These are phyloP conservation scores for Lachancea sp. DNA, from an alignment of 805 yeast genomes.

Conservation along the genomic window DNA sequence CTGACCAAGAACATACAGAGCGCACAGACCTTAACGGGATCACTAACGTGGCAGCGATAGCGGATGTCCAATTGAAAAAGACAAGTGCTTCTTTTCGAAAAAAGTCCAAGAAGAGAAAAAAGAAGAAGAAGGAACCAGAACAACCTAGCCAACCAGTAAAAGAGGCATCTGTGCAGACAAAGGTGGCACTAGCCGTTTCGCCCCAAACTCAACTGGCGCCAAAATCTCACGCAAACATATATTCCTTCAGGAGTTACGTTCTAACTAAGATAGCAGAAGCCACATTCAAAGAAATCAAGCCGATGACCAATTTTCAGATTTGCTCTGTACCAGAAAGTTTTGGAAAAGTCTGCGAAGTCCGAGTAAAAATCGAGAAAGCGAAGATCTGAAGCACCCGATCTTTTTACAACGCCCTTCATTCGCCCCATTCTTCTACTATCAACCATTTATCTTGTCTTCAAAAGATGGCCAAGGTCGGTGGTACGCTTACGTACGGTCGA, in stretches of 20 bases:
- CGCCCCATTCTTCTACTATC: not conserved
- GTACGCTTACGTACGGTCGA: not conserved
- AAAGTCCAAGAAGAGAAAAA: too few relatives aligned
- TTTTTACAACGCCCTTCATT: not conserved
- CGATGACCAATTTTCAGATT: not conserved
- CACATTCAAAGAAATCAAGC: not conserved
- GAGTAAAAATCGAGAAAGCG: not conserved
- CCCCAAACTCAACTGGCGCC: too few relatives aligned
- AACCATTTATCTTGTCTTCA: not conserved
- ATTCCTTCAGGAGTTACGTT: not conserved
- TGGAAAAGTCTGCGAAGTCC: not conserved
- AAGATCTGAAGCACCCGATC: not conserved
- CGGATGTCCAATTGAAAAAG: too few relatives aligned
- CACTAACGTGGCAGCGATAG: too few relatives aligned
- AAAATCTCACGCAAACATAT: too few relatives aligned
- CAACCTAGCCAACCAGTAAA: too few relatives aligned
- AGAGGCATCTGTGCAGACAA: too few relatives aligned
- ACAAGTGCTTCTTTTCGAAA: too few relatives aligned
- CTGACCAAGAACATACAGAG: too few relatives aligned
- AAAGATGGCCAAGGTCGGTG: not conserved
- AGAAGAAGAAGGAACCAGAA: too few relatives aligned
- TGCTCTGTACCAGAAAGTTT: not conserved
- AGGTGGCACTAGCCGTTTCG: too few relatives aligned
- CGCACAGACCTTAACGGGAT: too few relatives aligned
- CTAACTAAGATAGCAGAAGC: not conserved